Base-by-base conservation (phyloP, 352 stramenopile species). In the Albugo laibachii region DNA sequence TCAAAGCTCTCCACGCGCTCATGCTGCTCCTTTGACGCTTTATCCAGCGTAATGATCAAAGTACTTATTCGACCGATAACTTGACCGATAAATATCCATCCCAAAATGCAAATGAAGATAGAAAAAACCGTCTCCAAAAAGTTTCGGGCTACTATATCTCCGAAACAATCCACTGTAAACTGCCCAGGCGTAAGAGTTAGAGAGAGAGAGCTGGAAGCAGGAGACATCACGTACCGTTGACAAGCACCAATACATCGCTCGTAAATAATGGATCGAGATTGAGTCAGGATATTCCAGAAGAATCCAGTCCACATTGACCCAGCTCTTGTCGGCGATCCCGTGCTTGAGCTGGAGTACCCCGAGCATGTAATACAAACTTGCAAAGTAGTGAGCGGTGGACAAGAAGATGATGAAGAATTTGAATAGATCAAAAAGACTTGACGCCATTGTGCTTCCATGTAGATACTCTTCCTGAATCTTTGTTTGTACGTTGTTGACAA, bases 151-250 rank as follows among this genome's bases (percentile, higher is more conserved):
- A 71, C 41, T 27, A 85, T 74, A 24, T 85, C 72, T 0, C 72
- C 72, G 39, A 85, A 85, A 46, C 72, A 85, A 38, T 79, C 72
- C 18, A 83, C 72, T 11, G 72, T 85, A 42, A 85, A 85, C 72
- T 81, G 24, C 19, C 2, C 13, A 13, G 44, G 13, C 21, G 53
- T 4, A 10, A 8, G n/a, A 46, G 0, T 11, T 35, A 56, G 0
- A 36, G 31, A 2, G n/a, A 11, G 50, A 20, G 20, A 8, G n/a
- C 36, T 36, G 18, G 11, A 37, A 18, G 46, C 15, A 5, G 16
- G 8, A 13, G 37, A 12, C 15, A 1, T 15, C 3, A 68, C 65
- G 42, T 62, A 83, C 71, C 44, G 72, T 65, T 0, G 66, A 80
- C 12, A 85, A 58, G 31, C 63, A 83, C 72, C 72, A 85, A 19